These are phyloP conservation scores for Suhomyces terraborum DNA, from an alignment of 1,139 yeast species.

Conservation along the genomic window DNA sequence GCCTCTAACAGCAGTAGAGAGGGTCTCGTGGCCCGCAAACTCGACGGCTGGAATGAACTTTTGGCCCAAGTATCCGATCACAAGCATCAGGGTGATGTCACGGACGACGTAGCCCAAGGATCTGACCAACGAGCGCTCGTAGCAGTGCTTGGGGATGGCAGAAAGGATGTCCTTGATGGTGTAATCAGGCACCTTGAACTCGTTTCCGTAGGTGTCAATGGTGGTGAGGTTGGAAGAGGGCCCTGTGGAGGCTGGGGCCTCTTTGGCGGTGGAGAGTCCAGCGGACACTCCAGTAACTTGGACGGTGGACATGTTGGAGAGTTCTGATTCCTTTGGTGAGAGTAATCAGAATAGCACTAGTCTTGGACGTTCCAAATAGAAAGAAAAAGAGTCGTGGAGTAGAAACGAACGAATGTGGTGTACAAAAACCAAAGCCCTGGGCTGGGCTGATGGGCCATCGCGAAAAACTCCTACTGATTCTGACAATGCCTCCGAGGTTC, in stretches of 20 bases:
- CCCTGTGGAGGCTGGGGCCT: conserved; percentile 23
- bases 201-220: conserved; percentile 56
- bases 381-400: too few species aligned
- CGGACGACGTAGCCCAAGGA: conserved; percentile 60
- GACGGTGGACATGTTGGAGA: conserved; percentile 11
- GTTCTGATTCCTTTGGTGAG: too few species aligned
- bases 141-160: conserved; percentile 65
- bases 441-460: too few species aligned
- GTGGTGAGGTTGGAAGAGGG: conserved; percentile 36
- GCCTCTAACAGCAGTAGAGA: conserved; percentile 47
- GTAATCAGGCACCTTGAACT: conserved; percentile 62
- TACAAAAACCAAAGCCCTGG: too few species aligned
- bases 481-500: too few species aligned
- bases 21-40: conserved; percentile 28
- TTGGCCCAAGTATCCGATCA: conserved; percentile 49
- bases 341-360: too few species aligned
- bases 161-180: conserved; percentile 60
- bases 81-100: conserved; percentile 49
- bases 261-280: conserved; percentile 24
- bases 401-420: too few species aligned
- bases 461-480: too few species aligned
- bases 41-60: conserved; percentile 51
- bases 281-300: conserved; percentile 12
- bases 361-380: too few species aligned
- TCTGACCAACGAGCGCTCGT: conserved; percentile 51